These are phyloP conservation scores for Yamadazyma siamensis DNA, from an alignment of 1,139 yeast species.

Conservation along the genomic window DNA sequence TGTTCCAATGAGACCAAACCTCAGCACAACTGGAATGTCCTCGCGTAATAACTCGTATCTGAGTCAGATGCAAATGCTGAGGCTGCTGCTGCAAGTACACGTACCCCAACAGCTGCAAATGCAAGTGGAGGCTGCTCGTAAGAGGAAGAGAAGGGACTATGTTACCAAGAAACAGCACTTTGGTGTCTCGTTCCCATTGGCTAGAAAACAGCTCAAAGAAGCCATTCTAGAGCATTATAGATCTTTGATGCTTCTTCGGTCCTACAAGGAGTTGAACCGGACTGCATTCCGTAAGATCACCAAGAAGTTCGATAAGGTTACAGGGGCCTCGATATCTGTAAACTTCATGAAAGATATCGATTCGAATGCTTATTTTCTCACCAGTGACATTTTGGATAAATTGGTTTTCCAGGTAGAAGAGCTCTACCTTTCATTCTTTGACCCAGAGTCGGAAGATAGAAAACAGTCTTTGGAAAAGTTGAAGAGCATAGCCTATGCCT, in stretches of 20 bases:
- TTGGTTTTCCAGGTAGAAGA: constrained; percentile 63
- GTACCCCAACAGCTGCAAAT: constrained; percentile 7
- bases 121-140: constrained; percentile 15
- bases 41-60: too few species aligned
- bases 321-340: constrained; percentile 45
- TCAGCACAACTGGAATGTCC: constrained; percentile 1
- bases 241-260: constrained; percentile 70
- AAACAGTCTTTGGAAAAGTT: constrained; percentile 74
- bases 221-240: constrained; percentile 82
- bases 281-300: constrained; percentile 88
- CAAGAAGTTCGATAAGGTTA: constrained; percentile 83
- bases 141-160: constrained; percentile 31
- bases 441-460: constrained; percentile 58
- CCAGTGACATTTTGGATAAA: constrained; percentile 65
- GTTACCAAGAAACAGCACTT: constrained; percentile 24
- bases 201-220: constrained; percentile 69
- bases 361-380: constrained; percentile 52
- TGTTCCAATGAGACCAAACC: not conserved
- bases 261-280: constrained; percentile 72
- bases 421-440: constrained; percentile 63
- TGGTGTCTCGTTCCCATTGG: constrained; percentile 65
- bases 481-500: constrained; percentile 47
- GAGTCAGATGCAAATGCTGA: not conserved
- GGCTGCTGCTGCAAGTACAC: not conserved
- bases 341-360: constrained; percentile 60